Conservation (phyloP, 495 filamentous ascomycete genomes). For the Penicillium longicatenatum region DNA sequence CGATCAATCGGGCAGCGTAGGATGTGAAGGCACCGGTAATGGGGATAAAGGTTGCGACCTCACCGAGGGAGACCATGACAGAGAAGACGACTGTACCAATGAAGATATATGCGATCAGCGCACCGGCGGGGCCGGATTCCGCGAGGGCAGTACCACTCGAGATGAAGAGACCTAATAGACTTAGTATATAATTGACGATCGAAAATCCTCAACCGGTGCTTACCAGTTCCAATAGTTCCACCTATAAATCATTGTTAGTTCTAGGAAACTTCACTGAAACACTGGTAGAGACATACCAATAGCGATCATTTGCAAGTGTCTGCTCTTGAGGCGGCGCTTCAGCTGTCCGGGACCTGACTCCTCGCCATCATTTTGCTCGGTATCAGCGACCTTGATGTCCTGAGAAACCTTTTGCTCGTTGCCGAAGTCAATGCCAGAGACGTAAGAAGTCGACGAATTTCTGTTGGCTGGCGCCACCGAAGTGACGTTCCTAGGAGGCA, state of each 20-base stretch:
- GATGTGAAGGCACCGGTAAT: constrained; percentile 69
- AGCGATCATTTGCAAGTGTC: constrained; percentile 70
- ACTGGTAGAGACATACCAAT: constrained; percentile 53
- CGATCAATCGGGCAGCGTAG: constrained; percentile 67
- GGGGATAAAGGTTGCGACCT: constrained; percentile 72
- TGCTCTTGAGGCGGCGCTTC: constrained; percentile 61
- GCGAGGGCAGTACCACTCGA: constrained; percentile 65
- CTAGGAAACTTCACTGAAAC: constrained; percentile 38
- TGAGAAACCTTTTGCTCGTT: constrained; percentile 16
- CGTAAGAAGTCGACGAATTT: constrained; percentile 2
- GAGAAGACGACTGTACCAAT: constrained; percentile 57
- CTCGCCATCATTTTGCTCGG: constrained; percentile 22
- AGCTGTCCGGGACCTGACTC: constrained; percentile 24
- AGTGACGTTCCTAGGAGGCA: constrained; percentile 19
- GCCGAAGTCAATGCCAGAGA: constrained; percentile 10
- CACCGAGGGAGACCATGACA: constrained; percentile 54
- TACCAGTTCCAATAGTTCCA: constrained; percentile 72
- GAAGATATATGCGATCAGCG: constrained; percentile 61
- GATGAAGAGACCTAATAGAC: constrained; percentile 63
- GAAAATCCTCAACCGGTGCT: not conserved
- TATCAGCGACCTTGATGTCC: constrained; percentile 29
- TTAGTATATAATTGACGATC: constrained; percentile 12
- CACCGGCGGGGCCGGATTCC: constrained; percentile 60
- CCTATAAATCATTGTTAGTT: constrained; percentile 61
- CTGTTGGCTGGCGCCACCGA: constrained; percentile 3